Conservation (phyloP, 2,329 filamentous ascomycete species). For the Geoglossum cookeanum region DNA sequence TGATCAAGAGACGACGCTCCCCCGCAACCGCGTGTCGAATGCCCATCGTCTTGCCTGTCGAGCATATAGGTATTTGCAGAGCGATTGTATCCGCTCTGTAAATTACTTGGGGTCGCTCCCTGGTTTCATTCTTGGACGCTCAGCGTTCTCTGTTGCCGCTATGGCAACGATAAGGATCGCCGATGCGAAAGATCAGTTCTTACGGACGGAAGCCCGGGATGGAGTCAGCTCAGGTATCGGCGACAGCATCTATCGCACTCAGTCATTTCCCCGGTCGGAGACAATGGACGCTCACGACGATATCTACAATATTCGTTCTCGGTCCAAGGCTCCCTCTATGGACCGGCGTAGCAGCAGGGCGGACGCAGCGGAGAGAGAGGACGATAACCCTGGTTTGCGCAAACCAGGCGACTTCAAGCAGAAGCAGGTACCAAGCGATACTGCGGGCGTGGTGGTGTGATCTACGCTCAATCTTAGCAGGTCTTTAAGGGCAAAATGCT, state of each 20-base stretch:
- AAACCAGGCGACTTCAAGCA: conserved; percentile 10
- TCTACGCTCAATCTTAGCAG: conserved; percentile 3
- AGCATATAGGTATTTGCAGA: background rate
- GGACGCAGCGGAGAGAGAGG: background rate
- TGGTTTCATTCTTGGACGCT: background rate
- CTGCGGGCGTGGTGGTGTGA: background rate
- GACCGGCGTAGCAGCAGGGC: background rate
- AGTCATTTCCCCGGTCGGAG: background rate
- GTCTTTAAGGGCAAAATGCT: conserved; percentile 16
- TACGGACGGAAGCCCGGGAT: background rate
- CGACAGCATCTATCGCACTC: background rate
- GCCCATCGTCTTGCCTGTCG: background rate
- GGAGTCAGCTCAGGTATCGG: background rate
- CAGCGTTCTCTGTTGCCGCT: background rate
- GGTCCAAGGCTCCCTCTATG: background rate
- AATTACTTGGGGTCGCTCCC: background rate
- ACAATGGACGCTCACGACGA: background rate
- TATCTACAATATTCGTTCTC: conserved; percentile 1
- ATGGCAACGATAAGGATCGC: conserved; percentile 1
- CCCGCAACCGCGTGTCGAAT: too few species aligned
- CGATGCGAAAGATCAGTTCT: conserved; percentile 1
- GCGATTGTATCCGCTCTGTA: background rate
- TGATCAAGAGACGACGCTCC: too few species aligned
- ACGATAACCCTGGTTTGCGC: conserved; percentile 11
- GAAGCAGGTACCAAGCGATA: conserved; percentile 7